These are phyloP conservation scores for Bolboschoenoplectus hybrid DNA, from an alignment of 202 grass and related monocot genomes.

Conservation along the genomic window DNA sequence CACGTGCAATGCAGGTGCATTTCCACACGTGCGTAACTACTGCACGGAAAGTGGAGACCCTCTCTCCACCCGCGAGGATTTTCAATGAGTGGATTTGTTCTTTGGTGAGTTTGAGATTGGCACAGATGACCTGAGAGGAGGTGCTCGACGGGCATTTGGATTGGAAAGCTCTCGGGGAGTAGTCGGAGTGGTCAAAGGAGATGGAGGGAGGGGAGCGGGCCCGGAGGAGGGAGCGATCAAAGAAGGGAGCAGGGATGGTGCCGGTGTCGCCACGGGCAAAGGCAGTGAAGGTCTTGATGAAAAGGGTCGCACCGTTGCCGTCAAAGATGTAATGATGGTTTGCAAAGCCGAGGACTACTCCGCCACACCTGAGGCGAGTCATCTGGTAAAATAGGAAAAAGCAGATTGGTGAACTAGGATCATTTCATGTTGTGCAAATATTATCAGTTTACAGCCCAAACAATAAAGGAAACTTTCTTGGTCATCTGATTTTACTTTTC, in stretches of 20 bases:
- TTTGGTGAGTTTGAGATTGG: conserved; percentile 52
- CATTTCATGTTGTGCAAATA: not conserved
- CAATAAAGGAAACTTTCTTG: too few relatives aligned
- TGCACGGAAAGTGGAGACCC: conserved; percentile 30
- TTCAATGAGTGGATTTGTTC: conserved; percentile 50
- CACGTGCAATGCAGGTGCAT: conserved; percentile 44
- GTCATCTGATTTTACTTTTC: too few relatives aligned
- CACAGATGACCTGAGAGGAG: conserved; percentile 28
- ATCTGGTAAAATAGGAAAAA: conserved; percentile 38
- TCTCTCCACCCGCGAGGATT: not conserved
- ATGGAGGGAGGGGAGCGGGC: conserved; percentile 50
- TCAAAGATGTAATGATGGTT: conserved; percentile 72
- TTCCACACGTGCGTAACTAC: conserved; percentile 40
- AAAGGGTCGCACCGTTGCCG: conserved; percentile 55
- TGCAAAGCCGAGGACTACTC: conserved; percentile 60
- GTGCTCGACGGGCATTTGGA: conserved; percentile 37
- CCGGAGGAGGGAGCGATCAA: conserved; percentile 59
- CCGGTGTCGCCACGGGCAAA: conserved; percentile 40
- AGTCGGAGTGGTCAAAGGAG: conserved; percentile 62
- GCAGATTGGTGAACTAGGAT: not conserved
- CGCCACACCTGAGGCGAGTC: conserved; percentile 78
- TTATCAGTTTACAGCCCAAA: too few relatives aligned
- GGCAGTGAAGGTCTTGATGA: conserved; percentile 54
- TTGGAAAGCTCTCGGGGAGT: conserved; percentile 30
- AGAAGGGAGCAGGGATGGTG: conserved; percentile 23